These are phyloP conservation scores for Oehlia diaphana DNA, from an alignment of 192 early-diverging fungal genomes.

Conservation along the genomic window DNA sequence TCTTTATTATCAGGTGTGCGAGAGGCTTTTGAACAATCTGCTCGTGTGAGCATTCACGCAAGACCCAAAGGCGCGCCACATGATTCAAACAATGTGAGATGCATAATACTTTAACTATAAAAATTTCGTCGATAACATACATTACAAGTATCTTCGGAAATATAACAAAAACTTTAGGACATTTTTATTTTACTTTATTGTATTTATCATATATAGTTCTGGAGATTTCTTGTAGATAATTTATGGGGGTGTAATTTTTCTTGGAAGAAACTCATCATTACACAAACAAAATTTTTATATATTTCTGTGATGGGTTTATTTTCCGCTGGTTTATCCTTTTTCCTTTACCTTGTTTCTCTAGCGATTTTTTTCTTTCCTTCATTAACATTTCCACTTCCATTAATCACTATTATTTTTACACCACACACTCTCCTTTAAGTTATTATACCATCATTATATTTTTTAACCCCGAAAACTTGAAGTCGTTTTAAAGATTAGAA, in stretches of 20 bases:
- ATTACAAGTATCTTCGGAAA: not conserved
- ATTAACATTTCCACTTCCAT: not conserved
- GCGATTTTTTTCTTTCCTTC: not conserved
- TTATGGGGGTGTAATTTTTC: too few species aligned
- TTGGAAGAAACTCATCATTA: not conserved
- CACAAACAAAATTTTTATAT: not conserved
- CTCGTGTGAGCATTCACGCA: conserved; percentile 75
- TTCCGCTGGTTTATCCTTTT: not conserved
- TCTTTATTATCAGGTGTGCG: conserved; percentile 66
- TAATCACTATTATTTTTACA: too few species aligned
- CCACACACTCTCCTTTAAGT: not conserved
- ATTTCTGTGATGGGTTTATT: not conserved
- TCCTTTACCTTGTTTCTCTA: not conserved
- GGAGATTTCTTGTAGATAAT: too few species aligned
- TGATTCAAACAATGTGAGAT: not conserved
- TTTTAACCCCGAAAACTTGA: not conserved
- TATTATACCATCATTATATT: not conserved
- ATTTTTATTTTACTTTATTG: not conserved
- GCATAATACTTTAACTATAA: conserved; percentile 9
- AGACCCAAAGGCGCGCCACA: conserved; percentile 5
- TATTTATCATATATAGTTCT: not conserved
- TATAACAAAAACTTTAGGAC: not conserved
- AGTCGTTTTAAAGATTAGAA: not conserved
- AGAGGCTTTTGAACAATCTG: conserved; percentile 85
- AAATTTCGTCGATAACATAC: not conserved